These are phyloP conservation scores for Penicillium psychrofluorescens DNA, from an alignment of 495 filamentous ascomycete genomes.

Conservation along the genomic window DNA sequence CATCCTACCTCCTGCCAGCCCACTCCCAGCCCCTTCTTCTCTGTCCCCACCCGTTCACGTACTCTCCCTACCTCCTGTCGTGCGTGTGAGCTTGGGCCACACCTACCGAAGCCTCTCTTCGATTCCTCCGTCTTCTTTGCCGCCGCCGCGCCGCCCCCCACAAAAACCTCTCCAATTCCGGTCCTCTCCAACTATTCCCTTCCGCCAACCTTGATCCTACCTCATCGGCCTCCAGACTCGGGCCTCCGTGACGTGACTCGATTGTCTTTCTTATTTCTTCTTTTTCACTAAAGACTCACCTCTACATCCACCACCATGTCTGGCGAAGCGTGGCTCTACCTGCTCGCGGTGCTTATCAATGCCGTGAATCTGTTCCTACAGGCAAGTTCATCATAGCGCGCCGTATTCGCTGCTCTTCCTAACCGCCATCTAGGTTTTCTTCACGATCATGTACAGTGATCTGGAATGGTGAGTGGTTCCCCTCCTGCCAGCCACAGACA, in stretches of 20 bases:
- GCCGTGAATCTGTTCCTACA: constrained; percentile 96
- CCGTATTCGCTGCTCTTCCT: too few relatives aligned
- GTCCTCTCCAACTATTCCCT: constrained; percentile 2
- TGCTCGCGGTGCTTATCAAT: constrained; percentile 97
- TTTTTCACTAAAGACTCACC: constrained; percentile 1
- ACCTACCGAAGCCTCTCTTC: constrained; percentile 1
- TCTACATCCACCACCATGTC: constrained; percentile 64
- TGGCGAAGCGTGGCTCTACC: constrained; percentile 98
- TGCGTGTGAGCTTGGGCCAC: neutral
- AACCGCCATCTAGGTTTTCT: constrained; percentile 71
- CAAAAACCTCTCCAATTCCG: constrained; percentile 21
- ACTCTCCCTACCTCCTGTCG: neutral
- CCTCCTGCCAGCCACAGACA: neutral
- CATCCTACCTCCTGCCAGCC: constrained; percentile 1
- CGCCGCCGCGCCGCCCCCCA: constrained; percentile 14
- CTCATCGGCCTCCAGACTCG: neutral
- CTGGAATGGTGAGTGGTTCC: constrained; percentile 76
- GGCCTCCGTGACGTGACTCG: too few relatives aligned
- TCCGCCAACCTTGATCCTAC: neutral
- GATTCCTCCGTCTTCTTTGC: constrained; percentile 15
- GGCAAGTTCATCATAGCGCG: too few relatives aligned
- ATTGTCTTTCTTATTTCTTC: neutral
- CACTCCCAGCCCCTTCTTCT: neutral
- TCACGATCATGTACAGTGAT: constrained; percentile 99
- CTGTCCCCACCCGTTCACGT: constrained; percentile 1